A percentile compares a stretch with the other conserved stretches of the same genome.
phyloP scores from a whole-genome alignment of 352 stramenopile species.

The Thraustotheca clavata region DNA sequence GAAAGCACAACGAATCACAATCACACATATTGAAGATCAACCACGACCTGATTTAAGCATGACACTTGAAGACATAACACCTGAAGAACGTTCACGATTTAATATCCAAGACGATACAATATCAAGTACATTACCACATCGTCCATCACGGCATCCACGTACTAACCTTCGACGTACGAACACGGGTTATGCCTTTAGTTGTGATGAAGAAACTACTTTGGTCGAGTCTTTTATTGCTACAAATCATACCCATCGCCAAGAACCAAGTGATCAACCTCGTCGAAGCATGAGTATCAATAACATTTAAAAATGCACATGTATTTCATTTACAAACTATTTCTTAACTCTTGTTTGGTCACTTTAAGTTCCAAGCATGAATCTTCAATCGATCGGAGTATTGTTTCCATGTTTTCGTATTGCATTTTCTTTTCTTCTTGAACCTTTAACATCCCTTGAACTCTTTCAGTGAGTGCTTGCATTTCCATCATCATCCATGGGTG shows the following conservation, averaged over 20 bases:
- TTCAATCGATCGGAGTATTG: constrained; percentile 48
- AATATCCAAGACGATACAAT: not conserved
- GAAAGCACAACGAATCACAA: constrained; percentile 48
- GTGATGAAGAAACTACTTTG: constrained; percentile 72
- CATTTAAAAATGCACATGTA: not conserved
- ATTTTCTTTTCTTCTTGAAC: constrained; percentile 47
- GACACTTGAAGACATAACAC: constrained; percentile 48
- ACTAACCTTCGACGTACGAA: constrained; percentile 34
- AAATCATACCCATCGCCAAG: constrained; percentile 26
- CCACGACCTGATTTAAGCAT: constrained; percentile 41
- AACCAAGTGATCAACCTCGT: not conserved
- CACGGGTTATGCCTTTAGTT: constrained; percentile 76
- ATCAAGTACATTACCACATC: not conserved
- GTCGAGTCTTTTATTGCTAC: constrained; percentile 80
- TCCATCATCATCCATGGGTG: constrained; percentile 26
- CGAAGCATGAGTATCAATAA: constrained; percentile 3
- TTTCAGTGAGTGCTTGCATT: constrained; percentile 33
- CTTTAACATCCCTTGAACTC: constrained; percentile 38
- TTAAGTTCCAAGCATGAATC: constrained; percentile 58
- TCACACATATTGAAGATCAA: constrained; percentile 63
- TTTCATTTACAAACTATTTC: not conserved
- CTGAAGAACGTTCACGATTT: constrained; percentile 10
- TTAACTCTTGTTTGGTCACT: not conserved
- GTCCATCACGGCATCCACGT: not conserved
- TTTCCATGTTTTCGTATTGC: constrained; percentile 52